Evolutionary conservation across 2,329 filamentous ascomycete genomes (phyloP).

Genomic region (Arthrobotrys musiformis): DNA sequence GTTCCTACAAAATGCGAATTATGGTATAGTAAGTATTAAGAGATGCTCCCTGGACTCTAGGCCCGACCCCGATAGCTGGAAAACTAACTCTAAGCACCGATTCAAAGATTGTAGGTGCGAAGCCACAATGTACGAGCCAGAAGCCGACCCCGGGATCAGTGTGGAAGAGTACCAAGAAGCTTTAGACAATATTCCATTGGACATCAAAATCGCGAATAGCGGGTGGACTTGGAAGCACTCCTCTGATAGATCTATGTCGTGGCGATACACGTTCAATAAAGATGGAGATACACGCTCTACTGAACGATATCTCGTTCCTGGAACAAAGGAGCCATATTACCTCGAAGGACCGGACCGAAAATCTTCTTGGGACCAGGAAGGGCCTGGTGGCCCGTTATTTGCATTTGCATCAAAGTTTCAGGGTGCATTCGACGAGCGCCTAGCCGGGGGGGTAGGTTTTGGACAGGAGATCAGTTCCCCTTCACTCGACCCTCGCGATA

Average conservation of each 20-base stretch:
- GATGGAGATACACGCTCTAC: no score
- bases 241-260: background rate
- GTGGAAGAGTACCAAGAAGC: background rate
- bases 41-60: no score
- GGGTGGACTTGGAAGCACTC: background rate
- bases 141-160: background rate
- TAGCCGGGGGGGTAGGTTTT: no score
- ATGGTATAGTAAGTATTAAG: background rate
- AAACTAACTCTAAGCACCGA: no score
- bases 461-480: background rate
- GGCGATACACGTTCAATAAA: background rate
- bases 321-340: background rate
- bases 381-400: background rate
- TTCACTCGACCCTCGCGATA: background rate
- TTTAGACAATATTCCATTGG: background rate
- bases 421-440: background rate
- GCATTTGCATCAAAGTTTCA: background rate
- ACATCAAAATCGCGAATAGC: background rate
- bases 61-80: no score
- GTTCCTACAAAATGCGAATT: background rate
- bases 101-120: background rate
- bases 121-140: background rate
- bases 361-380: background rate
- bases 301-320: background rate
- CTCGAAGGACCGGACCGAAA: background rate